These are phyloP conservation scores for Tolypocladium ophioglossoides DNA, from an alignment of 2,329 filamentous ascomycete species.

Conservation along the genomic window DNA sequence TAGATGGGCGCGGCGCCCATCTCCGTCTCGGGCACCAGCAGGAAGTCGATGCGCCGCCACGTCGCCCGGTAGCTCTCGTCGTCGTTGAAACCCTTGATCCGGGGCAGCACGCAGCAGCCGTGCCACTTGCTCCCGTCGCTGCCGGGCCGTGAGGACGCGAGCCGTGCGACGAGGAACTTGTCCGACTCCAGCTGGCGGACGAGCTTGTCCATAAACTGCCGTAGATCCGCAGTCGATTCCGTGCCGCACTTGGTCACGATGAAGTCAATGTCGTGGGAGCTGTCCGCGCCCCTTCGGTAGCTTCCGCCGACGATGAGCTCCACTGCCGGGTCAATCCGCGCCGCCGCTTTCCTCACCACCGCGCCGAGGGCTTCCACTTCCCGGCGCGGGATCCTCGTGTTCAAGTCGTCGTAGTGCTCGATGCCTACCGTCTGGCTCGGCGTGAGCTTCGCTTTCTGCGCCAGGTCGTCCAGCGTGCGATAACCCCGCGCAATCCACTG, in stretches of 20 bases:
- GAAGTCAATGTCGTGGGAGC: conserved; percentile 75
- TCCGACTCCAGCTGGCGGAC: conserved; percentile 47
- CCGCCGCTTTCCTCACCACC: conserved; percentile 50
- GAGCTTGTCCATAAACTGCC: conserved; percentile 51
- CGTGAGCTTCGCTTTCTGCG: conserved; percentile 49
- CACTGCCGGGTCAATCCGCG: conserved; percentile 49
- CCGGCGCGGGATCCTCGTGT: conserved; percentile 61
- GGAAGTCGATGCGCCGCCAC: conserved; percentile 77
- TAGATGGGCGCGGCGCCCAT: conserved; percentile 84
- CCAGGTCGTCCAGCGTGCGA: conserved; percentile 63
- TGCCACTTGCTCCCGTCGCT: conserved; percentile 71
- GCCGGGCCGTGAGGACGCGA: conserved; percentile 45
- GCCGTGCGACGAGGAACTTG: conserved; percentile 58
- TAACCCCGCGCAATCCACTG: conserved; percentile 70
- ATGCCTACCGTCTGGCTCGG: conserved; percentile 65
- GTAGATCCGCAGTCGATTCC: conserved; percentile 41
- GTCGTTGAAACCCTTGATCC: conserved; percentile 18
- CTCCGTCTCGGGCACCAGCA: conserved; percentile 71
- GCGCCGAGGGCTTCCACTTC: conserved; percentile 64
- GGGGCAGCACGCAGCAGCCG: conserved; percentile 65
- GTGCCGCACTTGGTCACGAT: conserved; percentile 64
- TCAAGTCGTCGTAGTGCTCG: conserved; percentile 71
- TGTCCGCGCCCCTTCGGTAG: conserved; percentile 67
- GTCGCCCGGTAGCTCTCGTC: conserved; percentile 26
- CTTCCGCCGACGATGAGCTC: conserved; percentile 72